Conservation (phyloP, 108 stramenopile species). For the Pseudonitzschia multiseries region DNA sequence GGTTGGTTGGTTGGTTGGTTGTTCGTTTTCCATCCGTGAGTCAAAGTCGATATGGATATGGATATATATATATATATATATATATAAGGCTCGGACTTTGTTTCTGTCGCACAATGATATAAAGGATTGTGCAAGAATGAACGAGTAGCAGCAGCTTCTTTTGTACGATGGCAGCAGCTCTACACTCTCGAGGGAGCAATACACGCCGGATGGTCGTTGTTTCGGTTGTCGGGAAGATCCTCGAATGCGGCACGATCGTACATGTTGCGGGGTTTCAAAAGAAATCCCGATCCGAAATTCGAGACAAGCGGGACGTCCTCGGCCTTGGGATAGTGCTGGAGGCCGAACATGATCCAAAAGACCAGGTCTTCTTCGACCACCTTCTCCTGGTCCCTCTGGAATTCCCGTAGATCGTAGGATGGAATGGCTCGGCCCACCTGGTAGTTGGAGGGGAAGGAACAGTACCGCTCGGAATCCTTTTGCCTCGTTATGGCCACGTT, state of each 20-base stretch:
- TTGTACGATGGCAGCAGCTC: not conserved
- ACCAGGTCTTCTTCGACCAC: constrained; percentile 13
- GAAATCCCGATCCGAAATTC: constrained; percentile 16
- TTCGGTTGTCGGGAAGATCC: constrained; percentile 14
- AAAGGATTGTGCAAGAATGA: not conserved
- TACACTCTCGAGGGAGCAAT: not conserved
- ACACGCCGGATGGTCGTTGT: not conserved
- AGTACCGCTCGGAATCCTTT: constrained; percentile 15
- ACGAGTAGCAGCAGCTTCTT: not conserved
- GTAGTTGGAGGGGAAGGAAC: constrained; percentile 11
- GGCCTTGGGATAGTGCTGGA: constrained; percentile 20
- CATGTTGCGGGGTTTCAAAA: constrained; percentile 18
- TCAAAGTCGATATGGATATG: too few species aligned
- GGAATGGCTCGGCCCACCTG: constrained; percentile 1
- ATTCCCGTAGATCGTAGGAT: constrained; percentile 12
- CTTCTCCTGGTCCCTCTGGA: constrained; percentile 4
- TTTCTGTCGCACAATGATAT: too few species aligned
- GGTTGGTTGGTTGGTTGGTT: too few species aligned
- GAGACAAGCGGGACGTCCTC: constrained; percentile 20
- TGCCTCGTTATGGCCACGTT: constrained; percentile 15
- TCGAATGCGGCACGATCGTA: constrained; percentile 25
- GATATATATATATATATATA: too few species aligned
- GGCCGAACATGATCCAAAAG: constrained; percentile 22
- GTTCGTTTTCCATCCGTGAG: too few species aligned
- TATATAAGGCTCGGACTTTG: too few species aligned